Evolutionary conservation across 1,139 yeast genomes (phyloP).

Genomic region (Candida mesenterica): DNA sequence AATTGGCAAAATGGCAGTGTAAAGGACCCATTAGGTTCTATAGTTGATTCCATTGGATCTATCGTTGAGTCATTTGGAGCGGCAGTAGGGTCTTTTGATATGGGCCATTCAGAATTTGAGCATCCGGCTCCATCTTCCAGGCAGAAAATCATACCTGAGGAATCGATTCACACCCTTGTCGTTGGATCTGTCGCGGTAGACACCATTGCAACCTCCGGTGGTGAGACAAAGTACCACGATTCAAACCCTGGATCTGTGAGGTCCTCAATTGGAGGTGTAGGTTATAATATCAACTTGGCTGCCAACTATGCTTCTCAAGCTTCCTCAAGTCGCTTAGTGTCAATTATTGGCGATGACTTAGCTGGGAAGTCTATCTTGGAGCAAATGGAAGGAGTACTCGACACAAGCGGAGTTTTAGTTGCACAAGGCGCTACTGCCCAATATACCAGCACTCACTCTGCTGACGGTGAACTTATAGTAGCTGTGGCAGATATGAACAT

Average conservation of each 20-base stretch:
- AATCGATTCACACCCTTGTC: conserved; percentile 23
- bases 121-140: no score
- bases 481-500: conserved; percentile 88
- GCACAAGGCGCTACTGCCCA: conserved; percentile 53
- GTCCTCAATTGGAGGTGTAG: conserved; percentile 80
- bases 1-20: no score
- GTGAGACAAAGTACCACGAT: conserved; percentile 44
- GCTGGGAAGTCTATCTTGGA: conserved; percentile 45
- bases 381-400: conserved; percentile 28
- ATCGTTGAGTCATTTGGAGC: no score
- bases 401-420: conserved; percentile 40
- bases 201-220: conserved; percentile 48
- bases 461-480: conserved; percentile 59
- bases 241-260: conserved; percentile 69
- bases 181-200: conserved; percentile 82
- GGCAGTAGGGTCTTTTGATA: no score
- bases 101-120: no score
- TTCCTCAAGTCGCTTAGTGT: conserved; percentile 42
- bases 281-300: conserved; percentile 70
- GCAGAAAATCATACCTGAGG: background rate
- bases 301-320: conserved; percentile 18
- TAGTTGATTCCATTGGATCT: no score
- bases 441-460: conserved; percentile 66
- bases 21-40: no score
- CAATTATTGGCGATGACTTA: conserved; percentile 59